Evolutionary conservation across 331 rosid genomes (phyloP).

Genomic region (Acacia concinna): DNA sequence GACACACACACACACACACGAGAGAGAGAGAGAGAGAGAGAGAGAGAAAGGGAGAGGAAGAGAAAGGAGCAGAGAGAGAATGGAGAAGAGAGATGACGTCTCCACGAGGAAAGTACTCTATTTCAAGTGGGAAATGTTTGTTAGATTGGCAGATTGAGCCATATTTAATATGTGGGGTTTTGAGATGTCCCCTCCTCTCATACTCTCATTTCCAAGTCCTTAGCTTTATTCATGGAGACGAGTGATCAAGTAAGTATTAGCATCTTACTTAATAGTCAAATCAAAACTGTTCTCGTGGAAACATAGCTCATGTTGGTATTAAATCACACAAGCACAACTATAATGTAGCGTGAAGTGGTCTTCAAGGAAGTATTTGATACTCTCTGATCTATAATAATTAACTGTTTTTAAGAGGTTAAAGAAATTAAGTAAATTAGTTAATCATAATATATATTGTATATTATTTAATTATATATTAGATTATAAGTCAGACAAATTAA

Average conservation of each 20-base stretch:
- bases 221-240: neutral
- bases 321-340: neutral
- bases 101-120: neutral
- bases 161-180: slow-evolving; percentile 18
- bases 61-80: neutral
- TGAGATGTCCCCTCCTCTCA: neutral
- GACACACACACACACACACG: neutral
- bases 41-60: slow-evolving; percentile 1
- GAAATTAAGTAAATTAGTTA: too few species aligned
- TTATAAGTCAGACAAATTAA: too few species aligned
- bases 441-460: too few species aligned
- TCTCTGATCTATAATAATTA: too few species aligned
- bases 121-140: slow-evolving; percentile 11
- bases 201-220: neutral
- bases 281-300: neutral
- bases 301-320: slow-evolving; percentile 4
- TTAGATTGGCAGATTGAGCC: slow-evolving; percentile 14
- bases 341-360: neutral
- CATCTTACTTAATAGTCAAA: neutral
- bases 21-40: slow-evolving; percentile 14
- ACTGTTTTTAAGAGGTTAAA: too few species aligned
- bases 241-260: slow-evolving; percentile 5
- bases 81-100: neutral
- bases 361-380: neutral
- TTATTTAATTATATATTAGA: too few species aligned